A percentile compares a stretch with the other conserved stretches of the same genome.
Evolutionary conservation across 495 filamentous ascomycete species (phyloP).

Genomic region (Xylaria castorea): DNA sequence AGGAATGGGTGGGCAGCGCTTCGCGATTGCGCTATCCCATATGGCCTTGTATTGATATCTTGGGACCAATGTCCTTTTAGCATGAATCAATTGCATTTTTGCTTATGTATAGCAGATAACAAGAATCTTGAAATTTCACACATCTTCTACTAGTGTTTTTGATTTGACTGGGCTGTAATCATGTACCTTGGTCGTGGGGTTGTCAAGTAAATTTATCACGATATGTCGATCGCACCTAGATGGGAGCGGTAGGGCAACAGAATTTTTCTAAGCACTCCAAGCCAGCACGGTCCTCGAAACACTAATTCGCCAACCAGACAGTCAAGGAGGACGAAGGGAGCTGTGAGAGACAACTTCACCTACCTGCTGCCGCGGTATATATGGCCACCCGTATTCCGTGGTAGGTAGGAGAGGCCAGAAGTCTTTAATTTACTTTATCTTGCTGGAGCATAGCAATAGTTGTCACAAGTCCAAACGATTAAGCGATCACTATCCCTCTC

Average conservation of each 20-base stretch:
- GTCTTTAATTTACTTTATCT: too few species aligned
- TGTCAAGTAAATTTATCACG: background rate
- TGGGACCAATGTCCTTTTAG: background rate
- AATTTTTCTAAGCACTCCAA: too few species aligned
- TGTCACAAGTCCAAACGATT: too few species aligned
- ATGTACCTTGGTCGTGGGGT: background rate
- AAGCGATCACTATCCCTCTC: too few species aligned
- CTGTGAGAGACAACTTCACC: background rate
- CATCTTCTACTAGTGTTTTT: background rate
- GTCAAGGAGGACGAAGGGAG: background rate
- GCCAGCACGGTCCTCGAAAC: too few species aligned
- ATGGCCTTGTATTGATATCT: constrained; percentile 23
- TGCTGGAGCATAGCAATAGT: too few species aligned
- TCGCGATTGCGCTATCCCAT: constrained; percentile 12
- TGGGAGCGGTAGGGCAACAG: background rate
- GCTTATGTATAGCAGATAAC: constrained; percentile 23
- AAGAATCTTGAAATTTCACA: constrained; percentile 3
- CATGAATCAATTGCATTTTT: constrained; percentile 16
- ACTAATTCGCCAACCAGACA: background rate
- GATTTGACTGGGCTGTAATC: background rate
- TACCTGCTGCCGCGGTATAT: background rate
- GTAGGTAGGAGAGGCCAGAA: too few species aligned
- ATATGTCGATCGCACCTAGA: background rate
- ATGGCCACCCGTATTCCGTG: background rate
- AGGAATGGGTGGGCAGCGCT: constrained; percentile 6